Evolutionary conservation across 257 asterid species (phyloP).

Genomic region (Paulownia fortunei): DNA sequence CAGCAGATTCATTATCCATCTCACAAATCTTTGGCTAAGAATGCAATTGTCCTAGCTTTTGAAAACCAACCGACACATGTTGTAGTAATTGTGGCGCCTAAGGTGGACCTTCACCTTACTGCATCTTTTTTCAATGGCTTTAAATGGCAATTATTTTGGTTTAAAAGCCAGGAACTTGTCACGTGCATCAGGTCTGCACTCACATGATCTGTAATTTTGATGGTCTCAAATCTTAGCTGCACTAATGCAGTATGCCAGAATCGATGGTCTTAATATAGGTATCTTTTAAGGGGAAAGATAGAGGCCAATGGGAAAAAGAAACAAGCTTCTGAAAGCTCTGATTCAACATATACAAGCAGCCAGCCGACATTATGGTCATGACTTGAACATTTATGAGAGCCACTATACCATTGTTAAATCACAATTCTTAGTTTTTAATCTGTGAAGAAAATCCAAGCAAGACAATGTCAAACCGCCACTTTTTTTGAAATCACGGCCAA

Average conservation of each 20-base stretch:
- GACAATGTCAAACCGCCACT: not conserved
- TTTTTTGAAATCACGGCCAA: not conserved
- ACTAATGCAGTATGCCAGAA: too few species aligned
- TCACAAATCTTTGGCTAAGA: slow-evolving; percentile 19
- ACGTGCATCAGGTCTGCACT: slow-evolving; percentile 29
- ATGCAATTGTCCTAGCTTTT: slow-evolving; percentile 24
- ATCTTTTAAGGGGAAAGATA: too few species aligned
- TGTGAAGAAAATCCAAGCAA: not conserved
- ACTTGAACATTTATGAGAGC: not conserved
- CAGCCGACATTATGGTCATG: too few species aligned
- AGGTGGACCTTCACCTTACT: slow-evolving; percentile 45
- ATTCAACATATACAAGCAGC: too few species aligned
- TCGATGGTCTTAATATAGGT: too few species aligned
- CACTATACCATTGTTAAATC: not conserved
- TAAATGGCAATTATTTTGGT: slow-evolving; percentile 33
- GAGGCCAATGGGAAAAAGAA: too few species aligned
- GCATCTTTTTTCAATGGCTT: slow-evolving; percentile 37
- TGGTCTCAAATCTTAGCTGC: not conserved
- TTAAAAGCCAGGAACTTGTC: slow-evolving; percentile 15
- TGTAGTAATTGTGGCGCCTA: slow-evolving; percentile 25
- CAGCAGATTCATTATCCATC: slow-evolving; percentile 20
- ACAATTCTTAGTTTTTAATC: not conserved
- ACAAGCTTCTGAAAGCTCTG: too few species aligned
- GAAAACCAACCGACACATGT: slow-evolving; percentile 47
- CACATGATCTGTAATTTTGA: too few species aligned